A percentile compares a stretch with the other conserved stretches of the same genome.
phyloP scores from a whole-genome alignment of 805 yeast species.

The Myxozyma nipponensis region DNA sequence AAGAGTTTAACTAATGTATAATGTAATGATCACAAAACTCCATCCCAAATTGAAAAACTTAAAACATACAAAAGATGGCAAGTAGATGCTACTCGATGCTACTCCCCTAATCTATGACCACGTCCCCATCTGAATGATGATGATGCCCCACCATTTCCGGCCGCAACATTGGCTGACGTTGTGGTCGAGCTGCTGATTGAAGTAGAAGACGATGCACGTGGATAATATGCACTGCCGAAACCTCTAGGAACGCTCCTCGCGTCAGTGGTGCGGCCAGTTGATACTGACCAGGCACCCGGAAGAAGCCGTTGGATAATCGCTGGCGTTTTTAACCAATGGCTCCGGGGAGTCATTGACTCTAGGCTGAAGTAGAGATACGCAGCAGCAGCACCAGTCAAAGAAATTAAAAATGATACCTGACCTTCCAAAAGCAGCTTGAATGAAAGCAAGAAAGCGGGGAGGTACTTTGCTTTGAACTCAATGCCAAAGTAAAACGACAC shows the following conservation, averaged over 20 bases:
- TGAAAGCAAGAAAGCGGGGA: conserved; percentile 36
- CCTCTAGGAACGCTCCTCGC: conserved; percentile 17
- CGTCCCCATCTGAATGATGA: conserved; percentile 15
- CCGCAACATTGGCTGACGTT: not conserved
- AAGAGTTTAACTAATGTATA: too few relatives aligned
- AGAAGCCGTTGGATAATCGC: conserved; percentile 12
- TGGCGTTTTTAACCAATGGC: conserved; percentile 24
- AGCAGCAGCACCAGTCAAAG: conserved; percentile 34
- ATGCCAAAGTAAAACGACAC: conserved; percentile 35
- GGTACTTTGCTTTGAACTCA: conserved; percentile 33
- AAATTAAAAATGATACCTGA: conserved; percentile 25
- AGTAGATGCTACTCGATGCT: not conserved
- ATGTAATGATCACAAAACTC: not conserved
- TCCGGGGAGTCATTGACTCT: conserved; percentile 31
- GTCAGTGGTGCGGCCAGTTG: conserved; percentile 25
- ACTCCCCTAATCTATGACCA: conserved; percentile 14
- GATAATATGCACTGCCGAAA: conserved; percentile 28
- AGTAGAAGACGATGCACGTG: conserved; percentile 1
- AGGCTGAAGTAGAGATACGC: conserved; percentile 37
- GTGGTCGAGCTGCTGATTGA: not conserved
- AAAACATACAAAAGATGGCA: too few relatives aligned
- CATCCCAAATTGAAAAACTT: too few relatives aligned
- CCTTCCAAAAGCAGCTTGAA: conserved; percentile 34
- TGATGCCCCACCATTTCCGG: not conserved
- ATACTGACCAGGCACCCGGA: conserved; percentile 27